These are phyloP conservation scores for Solanum piurae DNA, from an alignment of 257 asterid species.

Conservation along the genomic window DNA sequence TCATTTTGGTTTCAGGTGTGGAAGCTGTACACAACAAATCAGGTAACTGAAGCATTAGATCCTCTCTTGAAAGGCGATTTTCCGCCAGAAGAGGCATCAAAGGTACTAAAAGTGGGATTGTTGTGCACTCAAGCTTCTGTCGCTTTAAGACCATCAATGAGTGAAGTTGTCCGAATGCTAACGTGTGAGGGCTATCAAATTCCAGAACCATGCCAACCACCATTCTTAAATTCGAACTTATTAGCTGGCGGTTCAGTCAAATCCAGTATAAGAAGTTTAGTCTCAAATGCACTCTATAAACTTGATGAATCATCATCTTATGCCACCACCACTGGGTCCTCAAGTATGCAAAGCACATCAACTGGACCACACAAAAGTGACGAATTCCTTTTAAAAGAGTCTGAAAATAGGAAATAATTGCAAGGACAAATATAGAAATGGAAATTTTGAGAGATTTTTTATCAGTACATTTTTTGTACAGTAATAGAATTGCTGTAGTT, in stretches of 20 bases:
- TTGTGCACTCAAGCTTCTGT: conserved; percentile 74
- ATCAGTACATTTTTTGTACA: background rate
- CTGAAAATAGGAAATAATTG: background rate
- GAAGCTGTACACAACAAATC: conserved; percentile 42
- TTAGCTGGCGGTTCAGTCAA: conserved; percentile 29
- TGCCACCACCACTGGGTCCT: conserved; percentile 47
- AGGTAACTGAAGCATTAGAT: conserved; percentile 51
- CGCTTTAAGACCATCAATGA: conserved; percentile 81
- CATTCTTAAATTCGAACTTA: conserved; percentile 44
- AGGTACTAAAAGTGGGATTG: conserved; percentile 52
- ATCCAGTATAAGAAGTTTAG: conserved; percentile 37
- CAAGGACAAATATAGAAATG: background rate
- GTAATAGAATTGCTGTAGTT: background rate
- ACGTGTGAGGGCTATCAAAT: conserved; percentile 32
- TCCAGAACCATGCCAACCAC: conserved; percentile 73
- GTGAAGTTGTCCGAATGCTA: conserved; percentile 57
- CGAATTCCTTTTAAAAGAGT: background rate
- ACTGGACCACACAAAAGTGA: conserved; percentile 27
- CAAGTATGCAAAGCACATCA: conserved; percentile 52
- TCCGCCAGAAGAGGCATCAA: conserved; percentile 39
- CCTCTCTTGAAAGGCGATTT: conserved; percentile 35
- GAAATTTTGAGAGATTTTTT: background rate
- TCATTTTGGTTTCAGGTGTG: conserved; percentile 44
- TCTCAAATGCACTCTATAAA: conserved; percentile 20
- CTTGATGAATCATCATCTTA: conserved; percentile 30